phyloP scores from a whole-genome alignment of 768 basidiomycete genomes.

The Crassisporium funariophilum region DNA sequence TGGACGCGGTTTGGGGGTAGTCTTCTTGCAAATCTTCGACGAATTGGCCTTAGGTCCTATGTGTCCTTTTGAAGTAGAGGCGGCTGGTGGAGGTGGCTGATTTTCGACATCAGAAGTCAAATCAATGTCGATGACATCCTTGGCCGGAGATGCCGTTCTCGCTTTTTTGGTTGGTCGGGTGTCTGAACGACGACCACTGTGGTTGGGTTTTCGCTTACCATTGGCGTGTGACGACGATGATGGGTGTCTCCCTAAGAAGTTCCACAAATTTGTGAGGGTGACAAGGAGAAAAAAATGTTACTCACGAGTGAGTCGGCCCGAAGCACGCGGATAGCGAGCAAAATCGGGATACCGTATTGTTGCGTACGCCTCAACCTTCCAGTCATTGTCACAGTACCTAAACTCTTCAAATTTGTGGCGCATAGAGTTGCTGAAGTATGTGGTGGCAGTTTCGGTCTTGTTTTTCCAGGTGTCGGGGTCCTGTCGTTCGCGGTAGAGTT shows the following conservation, averaged over 20 bases:
- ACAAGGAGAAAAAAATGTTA: too few relatives aligned
- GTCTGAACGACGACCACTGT: too few relatives aligned
- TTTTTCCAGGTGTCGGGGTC: conserved; percentile 5
- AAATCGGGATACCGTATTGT: conserved; percentile 14
- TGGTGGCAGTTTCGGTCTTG: background rate
- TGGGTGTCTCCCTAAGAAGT: too few relatives aligned
- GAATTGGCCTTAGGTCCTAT: background rate
- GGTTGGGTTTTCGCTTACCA: too few relatives aligned
- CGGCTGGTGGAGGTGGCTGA: background rate
- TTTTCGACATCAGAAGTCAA: background rate
- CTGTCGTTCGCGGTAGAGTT: conserved; percentile 3
- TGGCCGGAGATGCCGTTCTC: background rate
- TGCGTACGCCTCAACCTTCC: conserved; percentile 17
- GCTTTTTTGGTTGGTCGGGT: too few relatives aligned
- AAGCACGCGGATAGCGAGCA: background rate
- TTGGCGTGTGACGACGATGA: too few relatives aligned
- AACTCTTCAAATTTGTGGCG: conserved; percentile 12
- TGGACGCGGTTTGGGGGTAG: background rate
- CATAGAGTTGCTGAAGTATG: conserved; percentile 12
- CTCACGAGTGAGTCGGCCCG: conserved; percentile 2
- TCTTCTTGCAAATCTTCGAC: background rate
- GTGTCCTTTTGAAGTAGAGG: background rate
- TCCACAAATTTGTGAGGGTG: too few relatives aligned
- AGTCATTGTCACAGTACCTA: conserved; percentile 7
- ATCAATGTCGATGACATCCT: background rate